Evolutionary conservation across 164 flowering plant genomes (phyloP).

Genomic region (Vitis vinifera): DNA sequence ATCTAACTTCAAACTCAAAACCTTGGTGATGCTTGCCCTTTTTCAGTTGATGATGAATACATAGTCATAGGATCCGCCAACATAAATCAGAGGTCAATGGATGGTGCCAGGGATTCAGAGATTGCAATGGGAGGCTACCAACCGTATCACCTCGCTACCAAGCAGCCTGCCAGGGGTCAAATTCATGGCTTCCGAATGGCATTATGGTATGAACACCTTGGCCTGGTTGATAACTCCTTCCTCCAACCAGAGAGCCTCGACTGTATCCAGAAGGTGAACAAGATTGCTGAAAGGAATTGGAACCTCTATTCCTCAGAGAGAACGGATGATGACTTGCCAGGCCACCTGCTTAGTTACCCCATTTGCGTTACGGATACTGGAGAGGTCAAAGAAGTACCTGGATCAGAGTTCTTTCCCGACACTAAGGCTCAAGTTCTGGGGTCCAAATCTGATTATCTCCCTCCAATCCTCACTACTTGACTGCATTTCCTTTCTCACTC

Average conservation of each 20-base stretch:
- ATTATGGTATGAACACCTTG: constrained; percentile 81
- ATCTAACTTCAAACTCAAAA: not conserved
- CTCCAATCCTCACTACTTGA: constrained; percentile 71
- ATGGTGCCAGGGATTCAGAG: constrained; percentile 80
- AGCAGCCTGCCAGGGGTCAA: constrained; percentile 62
- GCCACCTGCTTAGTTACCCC: constrained; percentile 74
- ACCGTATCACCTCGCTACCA: constrained; percentile 49
- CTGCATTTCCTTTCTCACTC: not conserved
- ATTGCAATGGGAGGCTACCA: constrained; percentile 89
- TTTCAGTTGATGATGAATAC: constrained; percentile 87
- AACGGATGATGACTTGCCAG: constrained; percentile 56
- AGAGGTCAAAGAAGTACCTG: constrained; percentile 43
- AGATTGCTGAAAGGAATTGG: constrained; percentile 58
- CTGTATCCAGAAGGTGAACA: constrained; percentile 58
- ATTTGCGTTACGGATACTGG: constrained; percentile 43
- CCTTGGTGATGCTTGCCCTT: not conserved
- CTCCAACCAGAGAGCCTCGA: constrained; percentile 53
- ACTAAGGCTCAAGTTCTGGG: constrained; percentile 80
- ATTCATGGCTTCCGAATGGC: constrained; percentile 80
- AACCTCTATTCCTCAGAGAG: constrained; percentile 41
- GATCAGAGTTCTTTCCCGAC: constrained; percentile 61
- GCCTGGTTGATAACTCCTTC: constrained; percentile 48
- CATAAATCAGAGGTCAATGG: constrained; percentile 87
- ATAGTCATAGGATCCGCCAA: constrained; percentile 86
- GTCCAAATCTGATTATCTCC: constrained; percentile 43